These are phyloP conservation scores for Agaricus sinodeliciosus DNA, from an alignment of 768 basidiomycete species.

Conservation along the genomic window DNA sequence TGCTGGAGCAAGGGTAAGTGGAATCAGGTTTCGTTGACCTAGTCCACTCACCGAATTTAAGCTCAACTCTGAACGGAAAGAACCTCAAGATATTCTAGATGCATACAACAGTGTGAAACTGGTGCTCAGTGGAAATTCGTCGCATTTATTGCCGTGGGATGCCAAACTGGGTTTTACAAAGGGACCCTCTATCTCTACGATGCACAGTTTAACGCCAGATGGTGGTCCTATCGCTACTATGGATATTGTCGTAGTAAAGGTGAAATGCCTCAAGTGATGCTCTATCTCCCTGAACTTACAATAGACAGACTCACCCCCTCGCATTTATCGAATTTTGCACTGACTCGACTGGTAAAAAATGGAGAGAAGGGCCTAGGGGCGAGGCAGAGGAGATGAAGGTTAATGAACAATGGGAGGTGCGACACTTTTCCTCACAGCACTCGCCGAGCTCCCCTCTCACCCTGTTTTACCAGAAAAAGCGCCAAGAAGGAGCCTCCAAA, in stretches of 20 bases:
- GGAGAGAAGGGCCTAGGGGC: slow-evolving; percentile 55
- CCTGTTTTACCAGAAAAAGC: slow-evolving; percentile 36
- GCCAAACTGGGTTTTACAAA: slow-evolving; percentile 75
- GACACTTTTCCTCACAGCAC: slow-evolving; percentile 12
- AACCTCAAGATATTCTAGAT: slow-evolving; percentile 78
- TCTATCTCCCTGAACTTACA: background rate
- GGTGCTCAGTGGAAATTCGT: slow-evolving; percentile 74
- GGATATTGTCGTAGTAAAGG: slow-evolving; percentile 69
- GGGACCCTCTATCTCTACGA: slow-evolving; percentile 62
- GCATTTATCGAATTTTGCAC: slow-evolving; percentile 71
- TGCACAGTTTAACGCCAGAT: slow-evolving; percentile 73
- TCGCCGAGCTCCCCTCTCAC: background rate
- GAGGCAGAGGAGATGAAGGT: slow-evolving; percentile 60
- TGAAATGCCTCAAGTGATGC: slow-evolving; percentile 15
- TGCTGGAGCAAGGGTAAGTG: slow-evolving; percentile 68
- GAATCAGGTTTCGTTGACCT: slow-evolving; percentile 4
- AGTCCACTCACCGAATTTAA: slow-evolving; percentile 19
- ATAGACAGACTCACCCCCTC: slow-evolving; percentile 55
- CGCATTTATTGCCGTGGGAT: slow-evolving; percentile 85
- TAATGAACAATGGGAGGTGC: slow-evolving; percentile 68
- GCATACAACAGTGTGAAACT: slow-evolving; percentile 66
- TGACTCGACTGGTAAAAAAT: slow-evolving; percentile 40
- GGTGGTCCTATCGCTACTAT: slow-evolving; percentile 74
- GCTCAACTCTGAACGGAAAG: slow-evolving; percentile 66
- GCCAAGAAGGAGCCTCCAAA: slow-evolving; percentile 52